Evolutionary conservation across 2,329 filamentous ascomycete genomes (phyloP).

Genomic region (Venturia pyrina): DNA sequence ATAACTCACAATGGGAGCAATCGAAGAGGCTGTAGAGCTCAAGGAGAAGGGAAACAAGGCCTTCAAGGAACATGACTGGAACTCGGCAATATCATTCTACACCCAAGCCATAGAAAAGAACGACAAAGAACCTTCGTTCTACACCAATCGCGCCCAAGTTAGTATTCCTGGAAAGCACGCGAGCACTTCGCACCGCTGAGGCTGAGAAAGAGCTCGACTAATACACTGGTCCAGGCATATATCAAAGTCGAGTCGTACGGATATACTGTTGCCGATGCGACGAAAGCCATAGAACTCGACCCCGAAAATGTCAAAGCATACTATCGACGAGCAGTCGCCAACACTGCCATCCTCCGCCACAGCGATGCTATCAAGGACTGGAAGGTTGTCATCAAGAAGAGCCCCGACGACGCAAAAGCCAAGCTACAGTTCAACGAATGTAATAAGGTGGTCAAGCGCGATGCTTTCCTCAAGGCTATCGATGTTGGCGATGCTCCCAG

Average conservation of each 20-base stretch:
- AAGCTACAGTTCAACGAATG: constrained; percentile 86
- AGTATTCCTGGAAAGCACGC: constrained; percentile 23
- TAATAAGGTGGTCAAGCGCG: constrained; percentile 84
- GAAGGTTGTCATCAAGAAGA: constrained; percentile 78
- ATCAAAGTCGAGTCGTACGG: constrained; percentile 95
- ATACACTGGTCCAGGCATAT: constrained; percentile 52
- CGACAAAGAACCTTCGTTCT: constrained; percentile 78
- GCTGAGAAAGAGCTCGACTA: not conserved
- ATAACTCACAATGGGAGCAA: constrained; percentile 26
- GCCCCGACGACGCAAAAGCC: constrained; percentile 80
- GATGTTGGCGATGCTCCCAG: constrained; percentile 88
- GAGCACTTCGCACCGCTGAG: constrained; percentile 14
- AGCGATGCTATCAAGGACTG: constrained; percentile 87
- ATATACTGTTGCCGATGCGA: constrained; percentile 82
- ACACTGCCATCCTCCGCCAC: constrained; percentile 81
- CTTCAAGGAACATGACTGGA: constrained; percentile 82
- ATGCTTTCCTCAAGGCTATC: constrained; percentile 91
- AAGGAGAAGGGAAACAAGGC: constrained; percentile 95
- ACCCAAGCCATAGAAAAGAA: constrained; percentile 78
- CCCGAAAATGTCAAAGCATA: constrained; percentile 89
- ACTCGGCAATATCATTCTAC: constrained; percentile 70
- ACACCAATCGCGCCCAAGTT: constrained; percentile 90
- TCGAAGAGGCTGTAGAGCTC: constrained; percentile 65
- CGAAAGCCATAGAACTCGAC: constrained; percentile 83
- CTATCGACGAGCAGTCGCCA: constrained; percentile 84